Conservation (phyloP, 2,329 filamentous ascomycete species). For the Xylariaceae sp. region DNA sequence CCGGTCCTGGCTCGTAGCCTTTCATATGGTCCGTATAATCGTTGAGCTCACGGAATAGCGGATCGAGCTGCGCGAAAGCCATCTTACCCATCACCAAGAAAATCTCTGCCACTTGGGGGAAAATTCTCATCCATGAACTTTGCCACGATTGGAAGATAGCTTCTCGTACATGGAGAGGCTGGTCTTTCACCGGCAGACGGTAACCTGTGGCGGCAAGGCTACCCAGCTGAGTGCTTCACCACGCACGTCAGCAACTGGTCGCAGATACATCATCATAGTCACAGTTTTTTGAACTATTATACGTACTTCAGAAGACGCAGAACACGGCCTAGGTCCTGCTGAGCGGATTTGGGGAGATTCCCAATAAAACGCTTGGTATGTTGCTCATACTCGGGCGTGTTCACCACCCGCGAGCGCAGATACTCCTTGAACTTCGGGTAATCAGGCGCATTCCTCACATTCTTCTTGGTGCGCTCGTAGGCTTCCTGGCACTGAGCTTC, state of each 20-base stretch:
- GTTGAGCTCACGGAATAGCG: slow-evolving; percentile 60
- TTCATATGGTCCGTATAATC: slow-evolving; percentile 64
- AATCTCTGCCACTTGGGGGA: slow-evolving; percentile 56
- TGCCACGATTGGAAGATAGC: slow-evolving; percentile 68
- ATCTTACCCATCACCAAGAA: slow-evolving; percentile 45
- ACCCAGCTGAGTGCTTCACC: slow-evolving; percentile 64
- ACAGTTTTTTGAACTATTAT: background rate
- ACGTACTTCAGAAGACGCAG: slow-evolving; percentile 54
- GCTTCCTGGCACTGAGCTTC: slow-evolving; percentile 57
- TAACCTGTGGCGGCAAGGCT: slow-evolving; percentile 73
- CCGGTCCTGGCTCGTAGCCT: slow-evolving; percentile 57
- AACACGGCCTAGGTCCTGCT: slow-evolving; percentile 48
- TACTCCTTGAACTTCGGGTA: slow-evolving; percentile 57
- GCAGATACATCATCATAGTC: background rate
- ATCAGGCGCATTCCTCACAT: slow-evolving; percentile 48
- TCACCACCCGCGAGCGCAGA: slow-evolving; percentile 58
- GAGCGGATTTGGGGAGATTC: slow-evolving; percentile 42
- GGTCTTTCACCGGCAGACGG: slow-evolving; percentile 65
- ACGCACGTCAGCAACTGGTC: slow-evolving; percentile 22
- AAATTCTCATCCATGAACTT: slow-evolving; percentile 59
- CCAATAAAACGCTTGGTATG: slow-evolving; percentile 54
- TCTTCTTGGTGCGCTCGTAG: slow-evolving; percentile 47
- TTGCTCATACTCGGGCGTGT: slow-evolving; percentile 60
- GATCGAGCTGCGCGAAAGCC: slow-evolving; percentile 62
- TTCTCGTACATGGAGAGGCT: slow-evolving; percentile 66